Base-by-base conservation (phyloP, 2,329 filamentous ascomycete genomes). In the Colletotrichum musae region DNA sequence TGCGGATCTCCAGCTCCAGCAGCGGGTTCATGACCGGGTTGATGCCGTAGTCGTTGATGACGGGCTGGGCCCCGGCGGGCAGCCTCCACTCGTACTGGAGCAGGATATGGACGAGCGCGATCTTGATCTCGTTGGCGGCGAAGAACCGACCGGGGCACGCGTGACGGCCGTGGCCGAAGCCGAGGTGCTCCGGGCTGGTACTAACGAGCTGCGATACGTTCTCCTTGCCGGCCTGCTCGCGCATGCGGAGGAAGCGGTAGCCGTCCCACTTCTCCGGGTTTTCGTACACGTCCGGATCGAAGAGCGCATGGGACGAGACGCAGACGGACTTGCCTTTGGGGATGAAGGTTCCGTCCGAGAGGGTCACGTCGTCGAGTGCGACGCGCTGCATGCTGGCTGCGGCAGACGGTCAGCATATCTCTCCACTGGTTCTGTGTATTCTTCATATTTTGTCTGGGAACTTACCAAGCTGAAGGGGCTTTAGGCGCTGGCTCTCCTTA, bases 111-210 rank as follows among this genome's bases (percentile, higher is more conserved):
- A 58, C 59, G 0, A 68, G 45, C n/a, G 53, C 65, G 10, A 80
- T 71, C 74, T 82, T 81, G 26, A 81, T 75, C 72, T 81, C 77
- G 62, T 79, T 77, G 10, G 73, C 74, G 1, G 79, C 80, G 68
- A 81, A 81, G 71, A 80, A 81, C 4, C 80, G 71, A 0, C 80
- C 80, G 2, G 80, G 80, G 63, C 80, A 82, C 2, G 80, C 77
- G 59, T 81, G 78, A 18, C 71, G 72, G 4, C 81, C 80, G 57
- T 81, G 74, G 4, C 81, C 80, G 58, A 82, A 83, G 21, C 70
- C 73, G 41, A 80, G 73, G 62, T 75, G 79, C n/a, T 76, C 73
- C 53, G 80, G 75, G 24, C 75, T 72, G 43, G 80, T 80, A 70
- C 77, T 79, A 15, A 80, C 81, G 59, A 84, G 82, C 74, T 84